Evolutionary conservation across 768 basidiomycete genomes (phyloP), one percentile per base, ranked within the genome.

Genomic region (Hygrocybe coccinea): DNA sequence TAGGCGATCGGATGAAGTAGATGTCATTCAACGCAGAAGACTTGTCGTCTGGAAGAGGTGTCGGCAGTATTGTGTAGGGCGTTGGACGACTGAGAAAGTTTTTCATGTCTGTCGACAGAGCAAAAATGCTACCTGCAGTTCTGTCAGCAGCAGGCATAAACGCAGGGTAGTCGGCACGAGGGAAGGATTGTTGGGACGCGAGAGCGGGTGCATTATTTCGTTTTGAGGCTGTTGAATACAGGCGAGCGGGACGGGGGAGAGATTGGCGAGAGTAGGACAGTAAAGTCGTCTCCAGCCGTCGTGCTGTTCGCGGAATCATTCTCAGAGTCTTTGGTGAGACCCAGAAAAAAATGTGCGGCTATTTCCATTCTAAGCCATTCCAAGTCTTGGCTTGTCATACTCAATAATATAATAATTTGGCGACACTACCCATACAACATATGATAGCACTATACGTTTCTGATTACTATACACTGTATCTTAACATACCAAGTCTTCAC

Each of bases 191-290:
- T 6, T 65, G 71, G 11, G 75, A 67, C 0, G 80, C 79, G 11
- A 77, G 62, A 14, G 81, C 83, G 17, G 83, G 80, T 1, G 85
- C 82, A 64, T 75, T 75, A 48, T 67, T 69, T 56, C 63, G 74
- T 72, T 79, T 81, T 51, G 86, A 76, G 12, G 85, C 83, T 0
- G 86, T 77, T 15, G 87, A 86, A 68, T 85, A 87, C 44, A 85
- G 76, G 59, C 86, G 82, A 39, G 84, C 82, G 50, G 86, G 84
- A 48, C 86, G 80, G 21, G 84, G 84, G 55, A 88, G 82, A 61
- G 75, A 64, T 67, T 87, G 85, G 24, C 86, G 77, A 65, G 86
- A 86, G 72, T 78, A 79, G 14, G 39, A 33, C 79, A 83, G 56
- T 63, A 72, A 76, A 75, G 74, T 69, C 59, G 74, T 71, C 74